These are phyloP conservation scores for Populus hybrid DNA, from an alignment of 441 rosid species.

Conservation along the genomic window DNA sequence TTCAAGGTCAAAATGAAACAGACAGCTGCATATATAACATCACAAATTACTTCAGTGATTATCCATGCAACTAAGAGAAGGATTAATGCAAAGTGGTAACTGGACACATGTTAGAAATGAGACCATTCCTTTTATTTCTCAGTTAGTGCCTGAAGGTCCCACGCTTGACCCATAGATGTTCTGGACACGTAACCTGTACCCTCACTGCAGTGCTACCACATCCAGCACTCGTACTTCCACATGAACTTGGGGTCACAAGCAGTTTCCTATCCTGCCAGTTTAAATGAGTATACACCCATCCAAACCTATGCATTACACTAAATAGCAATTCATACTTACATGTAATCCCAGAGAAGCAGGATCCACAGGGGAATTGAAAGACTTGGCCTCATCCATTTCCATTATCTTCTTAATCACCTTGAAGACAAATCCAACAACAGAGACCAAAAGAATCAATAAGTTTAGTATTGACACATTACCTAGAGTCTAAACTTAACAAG, in stretches of 20 bases:
- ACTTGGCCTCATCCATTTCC: conserved; percentile 60
- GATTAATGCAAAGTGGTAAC: not conserved
- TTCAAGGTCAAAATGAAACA: not conserved
- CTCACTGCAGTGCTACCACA: not conserved
- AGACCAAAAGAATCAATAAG: not conserved
- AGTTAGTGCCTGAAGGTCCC: not conserved
- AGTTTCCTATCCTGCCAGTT: not conserved
- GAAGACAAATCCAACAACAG: not conserved
- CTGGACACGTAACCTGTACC: too few relatives aligned
- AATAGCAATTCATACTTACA: conserved; percentile 34
- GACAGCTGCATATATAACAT: too few relatives aligned
- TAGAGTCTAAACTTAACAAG: too few relatives aligned
- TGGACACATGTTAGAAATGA: not conserved
- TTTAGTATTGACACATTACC: too few relatives aligned
- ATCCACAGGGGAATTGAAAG: conserved; percentile 47
- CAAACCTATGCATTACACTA: not conserved
- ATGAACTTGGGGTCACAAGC: not conserved
- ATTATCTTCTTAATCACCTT: conserved; percentile 55
- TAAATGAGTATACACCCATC: not conserved
- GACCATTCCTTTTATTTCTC: too few relatives aligned
- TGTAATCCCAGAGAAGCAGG: conserved; percentile 47
- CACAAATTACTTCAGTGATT: conserved; percentile 8
- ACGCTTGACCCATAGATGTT: too few relatives aligned
- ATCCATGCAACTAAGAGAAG: not conserved
- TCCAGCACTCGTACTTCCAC: not conserved